Evolutionary conservation across 2,329 filamentous ascomycete species (phyloP).

Genomic region (Neopestalotiopsis rosae): DNA sequence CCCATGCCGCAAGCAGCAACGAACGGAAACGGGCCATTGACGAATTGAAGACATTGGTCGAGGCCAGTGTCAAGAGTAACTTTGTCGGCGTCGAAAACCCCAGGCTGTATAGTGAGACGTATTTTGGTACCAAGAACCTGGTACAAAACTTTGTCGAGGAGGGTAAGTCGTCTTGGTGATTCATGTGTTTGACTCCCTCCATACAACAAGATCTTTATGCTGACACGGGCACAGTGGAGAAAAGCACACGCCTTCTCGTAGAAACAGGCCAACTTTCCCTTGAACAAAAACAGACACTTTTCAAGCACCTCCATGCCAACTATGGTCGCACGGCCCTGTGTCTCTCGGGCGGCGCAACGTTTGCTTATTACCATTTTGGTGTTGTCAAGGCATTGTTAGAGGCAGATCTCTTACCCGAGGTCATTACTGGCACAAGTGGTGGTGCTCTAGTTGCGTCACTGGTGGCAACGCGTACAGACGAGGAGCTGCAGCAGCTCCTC

Average conservation of each 20-base stretch:
- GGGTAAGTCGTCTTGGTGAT: constrained; percentile 47
- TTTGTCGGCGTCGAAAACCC: constrained; percentile 95
- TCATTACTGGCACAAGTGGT: constrained; percentile 95
- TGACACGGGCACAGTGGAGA: constrained; percentile 57
- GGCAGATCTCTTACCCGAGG: constrained; percentile 82
- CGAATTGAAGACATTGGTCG: constrained; percentile 77
- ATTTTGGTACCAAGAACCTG: constrained; percentile 95
- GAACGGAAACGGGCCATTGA: constrained; percentile 62
- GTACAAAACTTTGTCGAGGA: constrained; percentile 92
- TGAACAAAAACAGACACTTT: constrained; percentile 79
- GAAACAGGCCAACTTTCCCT: constrained; percentile 69
- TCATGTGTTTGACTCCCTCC: constrained; percentile 6
- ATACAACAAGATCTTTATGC: not conserved
- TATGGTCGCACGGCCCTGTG: constrained; percentile 92
- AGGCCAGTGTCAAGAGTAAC: constrained; percentile 96
- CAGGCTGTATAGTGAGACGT: constrained; percentile 94
- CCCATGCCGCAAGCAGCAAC: constrained; percentile 42
- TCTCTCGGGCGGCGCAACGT: constrained; percentile 89
- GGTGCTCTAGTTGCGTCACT: constrained; percentile 89
- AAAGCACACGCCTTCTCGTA: constrained; percentile 69
- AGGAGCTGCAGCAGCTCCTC: constrained; percentile 84
- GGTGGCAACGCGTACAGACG: constrained; percentile 87
- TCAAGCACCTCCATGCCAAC: constrained; percentile 89
- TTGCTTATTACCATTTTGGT: constrained; percentile 97
- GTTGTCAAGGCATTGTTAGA: constrained; percentile 90